Conservation (phyloP, 1,139 yeast genomes). For the Taiozyma onychis region DNA sequence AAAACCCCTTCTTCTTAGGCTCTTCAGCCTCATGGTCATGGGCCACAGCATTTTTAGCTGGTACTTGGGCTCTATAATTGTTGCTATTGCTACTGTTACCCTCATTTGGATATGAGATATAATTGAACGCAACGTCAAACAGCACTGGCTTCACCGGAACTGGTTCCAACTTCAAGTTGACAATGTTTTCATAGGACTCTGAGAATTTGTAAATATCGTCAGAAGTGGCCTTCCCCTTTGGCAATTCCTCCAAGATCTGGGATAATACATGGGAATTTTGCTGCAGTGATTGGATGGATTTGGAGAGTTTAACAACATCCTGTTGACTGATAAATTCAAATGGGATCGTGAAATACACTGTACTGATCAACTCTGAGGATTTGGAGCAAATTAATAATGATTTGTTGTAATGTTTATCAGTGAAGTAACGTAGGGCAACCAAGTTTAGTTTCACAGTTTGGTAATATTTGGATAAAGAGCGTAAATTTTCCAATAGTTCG, state of each 20-base stretch:
- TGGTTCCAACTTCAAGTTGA: constrained; percentile 33
- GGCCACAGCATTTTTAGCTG: background rate
- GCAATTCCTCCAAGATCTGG: constrained; percentile 34
- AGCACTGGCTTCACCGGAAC: constrained; percentile 80
- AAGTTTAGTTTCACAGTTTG: constrained; percentile 36
- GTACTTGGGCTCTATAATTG: background rate
- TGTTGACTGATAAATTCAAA: constrained; percentile 31
- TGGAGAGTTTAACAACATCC: constrained; percentile 30
- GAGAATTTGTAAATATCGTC: constrained; percentile 13
- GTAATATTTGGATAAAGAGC: constrained; percentile 43
- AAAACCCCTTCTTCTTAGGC: constrained; percentile 38
- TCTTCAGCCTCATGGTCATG: constrained; percentile 7
- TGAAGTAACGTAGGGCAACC: constrained; percentile 46
- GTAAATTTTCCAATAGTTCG: constrained; percentile 50
- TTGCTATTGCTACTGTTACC: background rate
- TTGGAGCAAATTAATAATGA: constrained; percentile 46
- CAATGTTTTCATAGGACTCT: constrained; percentile 9
- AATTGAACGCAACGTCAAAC: constrained; percentile 85
- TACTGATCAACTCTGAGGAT: constrained; percentile 28
- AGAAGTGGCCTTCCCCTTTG: constrained; percentile 10
- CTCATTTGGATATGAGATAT: constrained; percentile 42
- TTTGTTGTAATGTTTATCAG: constrained; percentile 41
- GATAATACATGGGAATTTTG: constrained; percentile 46
- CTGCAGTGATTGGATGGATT: constrained; percentile 28
- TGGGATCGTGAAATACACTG: constrained; percentile 9